Evolutionary conservation across 2,329 filamentous ascomycete species (phyloP), one percentile per base, ranked within the genome.

Genomic region (Claviceps sp.): DNA sequence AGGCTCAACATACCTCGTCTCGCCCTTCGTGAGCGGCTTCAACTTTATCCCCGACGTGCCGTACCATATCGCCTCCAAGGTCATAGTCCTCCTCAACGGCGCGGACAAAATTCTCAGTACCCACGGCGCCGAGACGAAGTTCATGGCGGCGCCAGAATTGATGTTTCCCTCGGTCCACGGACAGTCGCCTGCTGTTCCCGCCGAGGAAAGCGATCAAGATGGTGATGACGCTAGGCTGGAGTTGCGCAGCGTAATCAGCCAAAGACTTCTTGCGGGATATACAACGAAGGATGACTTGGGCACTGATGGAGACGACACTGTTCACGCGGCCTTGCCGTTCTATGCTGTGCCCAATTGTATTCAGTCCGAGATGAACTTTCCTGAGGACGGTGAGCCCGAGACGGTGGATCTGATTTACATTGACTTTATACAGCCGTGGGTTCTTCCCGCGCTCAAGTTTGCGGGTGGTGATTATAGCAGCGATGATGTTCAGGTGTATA

Each of bases 381-480:
- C 82, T 1, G 60, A 67, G 9, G 69, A 65, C 5, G 73, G 64
- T 5, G 71, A 78, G 16, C 86, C 88, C 0, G 79, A 85, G 50
- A 83, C 69, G 0, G 88, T 98, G 1, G 91, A 97, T 65, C 65
- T 98, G 7, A 82, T 96, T 14, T 98, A 94, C 63, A 79, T 95
- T 53, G 89, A 95, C 64, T 98, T 96, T 65, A 82, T 97, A 38
- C 78, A 93, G 67, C 82, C 82, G 9, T 94, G 86, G 78, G 72
- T 97, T 41, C 67, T 95, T 18, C 70, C 85, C 11, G 89, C 88
- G 2, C 71, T 95, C 55, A 81, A 82, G 58, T 75, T 79, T 55
- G 70, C 69, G 26, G 79, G 79, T 0, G 73, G 72, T 1, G 71
- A 74, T 26, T 82, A 76, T 52, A 66, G 56, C 22, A 63, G 67